Evolutionary conservation across 2,329 filamentous ascomycete genomes (phyloP), one percentile per base, ranked within the genome.

Genomic region (Pyrenophora teres): DNA sequence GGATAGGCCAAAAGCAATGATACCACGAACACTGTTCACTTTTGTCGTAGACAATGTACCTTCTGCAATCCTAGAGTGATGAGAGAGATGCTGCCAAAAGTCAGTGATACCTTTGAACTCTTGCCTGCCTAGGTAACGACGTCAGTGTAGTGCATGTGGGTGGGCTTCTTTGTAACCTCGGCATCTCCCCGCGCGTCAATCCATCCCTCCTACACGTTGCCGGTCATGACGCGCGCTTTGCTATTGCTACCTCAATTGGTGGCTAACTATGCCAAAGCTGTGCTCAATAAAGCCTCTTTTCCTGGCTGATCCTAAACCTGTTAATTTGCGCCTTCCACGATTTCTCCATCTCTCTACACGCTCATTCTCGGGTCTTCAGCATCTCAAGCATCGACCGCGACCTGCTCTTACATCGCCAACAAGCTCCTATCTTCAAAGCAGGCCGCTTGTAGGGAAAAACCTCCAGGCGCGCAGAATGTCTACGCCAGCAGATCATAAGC

Each of bases 1-100:
- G 59, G 56, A 63, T 59, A 63, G 62, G 62, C 52, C 52, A 71
- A 72, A 72, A 70, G 65, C 59, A 69, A 71, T 71, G 67, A 72
- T 71, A 70, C 65, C 66, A 69, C 58, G 62, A 65, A 59, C 54
- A 45, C 23, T 52, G 52, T 60, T 62, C 23, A 47, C 37, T 52
- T 33, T 36, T 23, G 13, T 27, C 25, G 9, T 12, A 12, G 8
- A 19, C 3, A 27, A 6, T 6, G 2, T 10, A 12, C 42, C 38
- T 47, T 16, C 21, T 32, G 44, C 15, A 31, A 7, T 27, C 19
- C 5, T 21, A 5, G 19, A 21, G 19, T 21, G 19, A 37, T 10
- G 30, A 12, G 43, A 12, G 43, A 50, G 40, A 50, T 48, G 43
- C 46, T 54, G 52, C 42, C 46, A 18, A 6, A 52, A 8, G 38